Evolutionary conservation across 2,329 filamentous ascomycete genomes (phyloP).

Genomic region (Diaporthe caulivora): DNA sequence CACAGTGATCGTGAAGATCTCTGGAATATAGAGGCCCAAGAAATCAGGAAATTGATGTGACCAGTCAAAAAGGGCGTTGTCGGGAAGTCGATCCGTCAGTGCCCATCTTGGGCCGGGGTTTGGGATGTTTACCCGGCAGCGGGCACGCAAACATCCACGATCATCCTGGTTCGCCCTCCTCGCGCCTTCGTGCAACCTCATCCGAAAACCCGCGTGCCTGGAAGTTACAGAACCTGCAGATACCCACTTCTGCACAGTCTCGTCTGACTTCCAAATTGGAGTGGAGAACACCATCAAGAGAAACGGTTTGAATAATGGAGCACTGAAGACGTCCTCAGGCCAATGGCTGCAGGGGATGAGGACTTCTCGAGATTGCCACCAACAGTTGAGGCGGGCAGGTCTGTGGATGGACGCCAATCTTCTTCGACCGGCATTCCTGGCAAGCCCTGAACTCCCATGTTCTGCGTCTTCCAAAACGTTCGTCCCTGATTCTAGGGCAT

Average conservation of each 20-base stretch:
- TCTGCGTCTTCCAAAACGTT: not conserved
- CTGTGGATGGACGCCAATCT: slow-evolving; percentile 6
- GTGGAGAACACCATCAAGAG: slow-evolving; percentile 26
- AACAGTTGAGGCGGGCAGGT: not conserved
- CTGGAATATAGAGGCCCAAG: not conserved
- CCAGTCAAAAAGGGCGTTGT: slow-evolving; percentile 1
- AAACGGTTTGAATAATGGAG: slow-evolving; percentile 1
- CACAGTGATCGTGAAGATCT: slow-evolving; percentile 14
- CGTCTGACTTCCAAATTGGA: slow-evolving; percentile 13
- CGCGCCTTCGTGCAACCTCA: not conserved
- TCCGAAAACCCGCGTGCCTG: slow-evolving; percentile 4
- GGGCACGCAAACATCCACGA: not conserved
- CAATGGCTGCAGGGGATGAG: slow-evolving; percentile 3
- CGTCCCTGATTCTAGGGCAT: not conserved
- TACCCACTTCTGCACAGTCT: slow-evolving; percentile 32
- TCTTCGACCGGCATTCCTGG: slow-evolving; percentile 6
- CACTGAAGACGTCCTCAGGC: not conserved
- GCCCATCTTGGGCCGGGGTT: not conserved
- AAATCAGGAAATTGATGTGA: not conserved
- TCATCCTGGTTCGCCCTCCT: slow-evolving; percentile 8
- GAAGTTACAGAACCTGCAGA: slow-evolving; percentile 16
- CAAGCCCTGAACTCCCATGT: not conserved
- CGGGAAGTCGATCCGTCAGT: not conserved
- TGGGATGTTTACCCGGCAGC: not conserved
- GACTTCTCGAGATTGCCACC: not conserved